Evolutionary conservation across 2,329 filamentous ascomycete genomes (phyloP).

Genomic region (Botrytis cinerea): DNA sequence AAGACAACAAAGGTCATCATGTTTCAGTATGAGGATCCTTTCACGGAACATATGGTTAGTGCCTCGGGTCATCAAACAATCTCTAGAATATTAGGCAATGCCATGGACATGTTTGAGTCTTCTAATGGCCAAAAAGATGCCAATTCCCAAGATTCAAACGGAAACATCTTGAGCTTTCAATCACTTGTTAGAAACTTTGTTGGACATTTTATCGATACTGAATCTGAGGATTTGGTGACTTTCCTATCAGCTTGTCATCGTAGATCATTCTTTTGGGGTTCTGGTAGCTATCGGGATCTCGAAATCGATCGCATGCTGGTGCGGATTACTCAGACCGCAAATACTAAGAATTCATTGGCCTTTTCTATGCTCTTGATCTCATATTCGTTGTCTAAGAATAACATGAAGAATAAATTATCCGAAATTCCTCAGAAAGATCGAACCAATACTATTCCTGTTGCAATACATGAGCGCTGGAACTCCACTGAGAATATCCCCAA

Average conservation of each 20-base stretch:
- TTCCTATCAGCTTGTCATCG: conserved; percentile 9
- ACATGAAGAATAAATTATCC: conserved; percentile 1
- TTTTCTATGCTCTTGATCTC: conserved; percentile 51
- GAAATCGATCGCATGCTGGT: not conserved
- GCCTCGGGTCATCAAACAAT: not conserved
- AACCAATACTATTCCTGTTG: conserved; percentile 41
- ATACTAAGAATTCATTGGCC: conserved; percentile 39
- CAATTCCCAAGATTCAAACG: not conserved
- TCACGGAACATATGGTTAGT: not conserved
- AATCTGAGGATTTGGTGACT: not conserved
- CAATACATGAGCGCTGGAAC: conserved; percentile 55
- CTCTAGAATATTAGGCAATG: not conserved
- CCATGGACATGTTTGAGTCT: not conserved
- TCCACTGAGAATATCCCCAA: conserved; percentile 28
- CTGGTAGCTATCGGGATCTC: too few species aligned
- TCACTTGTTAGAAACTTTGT: not conserved
- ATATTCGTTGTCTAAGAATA: conserved; percentile 9
- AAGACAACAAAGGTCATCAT: conserved; percentile 4
- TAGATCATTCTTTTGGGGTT: not conserved
- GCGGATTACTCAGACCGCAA: not conserved
- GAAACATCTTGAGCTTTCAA: not conserved
- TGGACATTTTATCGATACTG: not conserved
- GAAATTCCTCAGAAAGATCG: conserved; percentile 21
- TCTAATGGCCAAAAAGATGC: not conserved
- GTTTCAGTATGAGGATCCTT: conserved; percentile 5